Evolutionary conservation across 176 grass and related monocot species (phyloP).

Genomic region (Carex kokanica): DNA sequence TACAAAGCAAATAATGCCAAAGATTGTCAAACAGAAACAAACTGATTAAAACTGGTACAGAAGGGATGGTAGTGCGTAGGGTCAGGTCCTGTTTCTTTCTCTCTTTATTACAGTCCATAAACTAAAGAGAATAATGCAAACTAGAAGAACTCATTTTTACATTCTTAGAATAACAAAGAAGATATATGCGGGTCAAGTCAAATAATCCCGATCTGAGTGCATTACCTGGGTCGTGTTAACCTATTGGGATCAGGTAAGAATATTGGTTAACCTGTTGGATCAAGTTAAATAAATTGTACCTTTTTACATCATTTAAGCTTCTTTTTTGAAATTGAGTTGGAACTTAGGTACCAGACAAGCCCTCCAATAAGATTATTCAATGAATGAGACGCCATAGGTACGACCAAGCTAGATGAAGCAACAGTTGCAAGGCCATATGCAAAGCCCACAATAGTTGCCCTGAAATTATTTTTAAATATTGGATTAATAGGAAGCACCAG

Average conservation of each 20-base stretch:
- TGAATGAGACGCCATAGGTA: conserved; percentile 83
- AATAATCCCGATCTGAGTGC: neutral
- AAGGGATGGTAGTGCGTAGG: neutral
- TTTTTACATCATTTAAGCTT: conserved; percentile 17
- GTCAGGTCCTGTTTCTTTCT: neutral
- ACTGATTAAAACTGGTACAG: neutral
- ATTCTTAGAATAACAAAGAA: neutral
- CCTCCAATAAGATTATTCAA: conserved; percentile 87
- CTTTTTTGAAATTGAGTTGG: conserved; percentile 3
- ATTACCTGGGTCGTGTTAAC: neutral
- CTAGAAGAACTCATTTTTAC: neutral
- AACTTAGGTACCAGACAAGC: conserved; percentile 53
- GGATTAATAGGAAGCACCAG: neutral
- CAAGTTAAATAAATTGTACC: conserved; percentile 5
- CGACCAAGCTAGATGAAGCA: conserved; percentile 63
- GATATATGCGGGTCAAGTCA: neutral
- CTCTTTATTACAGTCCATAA: neutral
- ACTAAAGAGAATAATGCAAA: neutral
- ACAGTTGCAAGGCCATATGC: conserved; percentile 75
- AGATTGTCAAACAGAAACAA: neutral
- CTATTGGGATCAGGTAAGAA: neutral
- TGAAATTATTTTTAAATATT: conserved; percentile 23
- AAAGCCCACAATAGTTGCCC: conserved; percentile 85
- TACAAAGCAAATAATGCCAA: neutral
- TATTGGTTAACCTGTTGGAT: neutral